Evolutionary conservation across 1,284 basidiomycete genomes (phyloP).

Genomic region (Heterobasidion occidentale): DNA sequence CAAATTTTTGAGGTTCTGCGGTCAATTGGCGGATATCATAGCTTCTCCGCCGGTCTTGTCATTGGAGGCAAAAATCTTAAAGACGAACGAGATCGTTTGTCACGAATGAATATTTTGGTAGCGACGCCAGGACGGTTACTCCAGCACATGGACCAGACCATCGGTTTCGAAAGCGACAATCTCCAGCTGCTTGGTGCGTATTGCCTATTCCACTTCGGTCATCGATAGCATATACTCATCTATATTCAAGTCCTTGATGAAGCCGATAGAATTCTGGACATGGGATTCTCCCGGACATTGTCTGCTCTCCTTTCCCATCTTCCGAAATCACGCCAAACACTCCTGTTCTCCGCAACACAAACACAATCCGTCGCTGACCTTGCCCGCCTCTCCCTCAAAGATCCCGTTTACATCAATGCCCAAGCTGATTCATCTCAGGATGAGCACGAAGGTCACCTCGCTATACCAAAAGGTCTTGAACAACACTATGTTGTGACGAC

Average conservation of each 20-base stretch:
- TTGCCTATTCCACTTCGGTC: background rate
- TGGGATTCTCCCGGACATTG: constrained; percentile 89
- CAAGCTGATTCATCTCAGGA: constrained; percentile 20
- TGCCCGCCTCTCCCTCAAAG: constrained; percentile 82
- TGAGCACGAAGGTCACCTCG: constrained; percentile 29
- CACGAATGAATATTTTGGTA: constrained; percentile 95
- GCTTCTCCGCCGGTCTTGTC: constrained; percentile 91
- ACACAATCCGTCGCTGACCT: constrained; percentile 87
- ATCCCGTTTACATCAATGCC: constrained; percentile 74
- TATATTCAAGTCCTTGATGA: constrained; percentile 78
- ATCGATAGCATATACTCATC: constrained; percentile 3
- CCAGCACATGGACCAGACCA: constrained; percentile 98
- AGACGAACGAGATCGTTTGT: constrained; percentile 84
- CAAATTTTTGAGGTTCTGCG: constrained; percentile 97
- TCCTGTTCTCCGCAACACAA: constrained; percentile 96
- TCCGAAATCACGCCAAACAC: constrained; percentile 81
- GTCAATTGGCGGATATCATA: constrained; percentile 86
- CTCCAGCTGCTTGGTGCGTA: constrained; percentile 82
- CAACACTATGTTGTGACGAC: constrained; percentile 87
- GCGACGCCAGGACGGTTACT: constrained; percentile 93
- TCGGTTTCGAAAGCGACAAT: constrained; percentile 89
- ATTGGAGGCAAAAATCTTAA: constrained; percentile 97
- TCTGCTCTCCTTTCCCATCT: constrained; percentile 89
- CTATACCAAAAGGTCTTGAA: constrained; percentile 68
- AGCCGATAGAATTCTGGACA: constrained; percentile 93